Percentiles rank a stretch among this genome's conserved stretches.
These are phyloP conservation scores for Symbiodinium natans DNA, from an alignment of 73 alveolate species.

Conservation along the genomic window DNA sequence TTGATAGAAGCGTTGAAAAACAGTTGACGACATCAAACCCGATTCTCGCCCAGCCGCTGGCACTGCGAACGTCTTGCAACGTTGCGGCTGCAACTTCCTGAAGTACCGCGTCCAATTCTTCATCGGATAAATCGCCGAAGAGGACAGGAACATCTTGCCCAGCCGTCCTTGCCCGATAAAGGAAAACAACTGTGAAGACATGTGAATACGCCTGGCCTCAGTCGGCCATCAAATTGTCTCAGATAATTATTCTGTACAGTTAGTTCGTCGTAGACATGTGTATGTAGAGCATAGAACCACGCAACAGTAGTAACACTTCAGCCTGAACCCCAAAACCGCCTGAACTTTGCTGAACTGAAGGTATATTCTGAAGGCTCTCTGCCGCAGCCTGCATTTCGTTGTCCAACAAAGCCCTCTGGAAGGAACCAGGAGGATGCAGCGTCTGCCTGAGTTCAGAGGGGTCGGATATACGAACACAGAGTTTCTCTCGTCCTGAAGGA, in stretches of 20 bases:
- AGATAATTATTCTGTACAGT: too few relatives aligned
- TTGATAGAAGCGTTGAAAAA: not conserved
- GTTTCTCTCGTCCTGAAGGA: not conserved
- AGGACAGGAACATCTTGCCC: not conserved
- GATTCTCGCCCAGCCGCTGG: conserved; percentile 54
- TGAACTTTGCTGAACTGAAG: too few relatives aligned
- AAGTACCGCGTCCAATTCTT: conserved; percentile 46
- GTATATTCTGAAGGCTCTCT: conserved; percentile 4
- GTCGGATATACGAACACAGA: too few relatives aligned
- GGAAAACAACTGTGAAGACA: too few relatives aligned
- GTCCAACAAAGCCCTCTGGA: conserved; percentile 8
- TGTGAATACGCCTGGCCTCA: too few relatives aligned
- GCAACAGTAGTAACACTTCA: too few relatives aligned
- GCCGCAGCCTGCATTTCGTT: conserved; percentile 79
- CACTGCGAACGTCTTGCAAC: not conserved
- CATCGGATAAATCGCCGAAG: conserved; percentile 65
- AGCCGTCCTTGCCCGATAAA: not conserved
- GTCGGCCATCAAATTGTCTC: too few relatives aligned
- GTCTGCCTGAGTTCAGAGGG: conserved; percentile 22
- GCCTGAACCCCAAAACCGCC: too few relatives aligned
- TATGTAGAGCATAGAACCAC: too few relatives aligned
- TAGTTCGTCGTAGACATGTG: too few relatives aligned
- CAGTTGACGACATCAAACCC: conserved; percentile 13
- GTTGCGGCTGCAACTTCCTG: conserved; percentile 11
- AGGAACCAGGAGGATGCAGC: conserved; percentile 2